Conservation (phyloP, 768 basidiomycete species). For the Agaricus sinodeliciosus region DNA sequence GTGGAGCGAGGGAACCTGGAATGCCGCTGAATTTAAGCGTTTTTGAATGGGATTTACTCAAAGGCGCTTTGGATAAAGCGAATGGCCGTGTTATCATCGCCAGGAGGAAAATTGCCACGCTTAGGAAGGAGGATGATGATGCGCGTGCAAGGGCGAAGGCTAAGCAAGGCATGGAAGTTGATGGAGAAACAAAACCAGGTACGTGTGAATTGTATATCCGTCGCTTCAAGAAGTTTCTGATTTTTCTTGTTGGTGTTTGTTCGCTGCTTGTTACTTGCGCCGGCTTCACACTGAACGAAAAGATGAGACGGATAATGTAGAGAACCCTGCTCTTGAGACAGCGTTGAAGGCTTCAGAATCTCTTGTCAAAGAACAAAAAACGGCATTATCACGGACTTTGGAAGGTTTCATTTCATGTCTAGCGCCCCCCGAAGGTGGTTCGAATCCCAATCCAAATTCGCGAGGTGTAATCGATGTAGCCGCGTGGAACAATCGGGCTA, state of each 20-base stretch:
- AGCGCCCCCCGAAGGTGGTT: conserved; percentile 33
- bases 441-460: conserved; percentile 43
- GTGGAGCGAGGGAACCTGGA: conserved; percentile 28
- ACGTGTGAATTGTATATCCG: conserved; percentile 4
- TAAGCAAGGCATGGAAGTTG: conserved; percentile 62
- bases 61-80: conserved; percentile 81
- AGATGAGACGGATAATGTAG: conserved; percentile 38
- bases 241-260: background rate
- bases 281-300: background rate
- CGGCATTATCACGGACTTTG: conserved; percentile 63
- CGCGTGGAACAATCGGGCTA: conserved; percentile 64
- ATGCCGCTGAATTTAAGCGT: conserved; percentile 41
- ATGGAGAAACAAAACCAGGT: conserved; percentile 56
- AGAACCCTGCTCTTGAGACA: conserved; percentile 62
- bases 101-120: conserved; percentile 59
- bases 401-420: conserved; percentile 71
- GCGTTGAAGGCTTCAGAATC: conserved; percentile 72
- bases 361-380: conserved; percentile 71
- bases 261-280: background rate
- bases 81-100: conserved; percentile 83
- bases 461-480: conserved; percentile 54
- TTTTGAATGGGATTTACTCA: conserved; percentile 83
- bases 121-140: conserved; percentile 88
- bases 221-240: background rate
- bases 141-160: conserved; percentile 72